These are phyloP conservation scores for Acidiella bohemica DNA, from an alignment of 495 filamentous ascomycete genomes.

Conservation along the genomic window DNA sequence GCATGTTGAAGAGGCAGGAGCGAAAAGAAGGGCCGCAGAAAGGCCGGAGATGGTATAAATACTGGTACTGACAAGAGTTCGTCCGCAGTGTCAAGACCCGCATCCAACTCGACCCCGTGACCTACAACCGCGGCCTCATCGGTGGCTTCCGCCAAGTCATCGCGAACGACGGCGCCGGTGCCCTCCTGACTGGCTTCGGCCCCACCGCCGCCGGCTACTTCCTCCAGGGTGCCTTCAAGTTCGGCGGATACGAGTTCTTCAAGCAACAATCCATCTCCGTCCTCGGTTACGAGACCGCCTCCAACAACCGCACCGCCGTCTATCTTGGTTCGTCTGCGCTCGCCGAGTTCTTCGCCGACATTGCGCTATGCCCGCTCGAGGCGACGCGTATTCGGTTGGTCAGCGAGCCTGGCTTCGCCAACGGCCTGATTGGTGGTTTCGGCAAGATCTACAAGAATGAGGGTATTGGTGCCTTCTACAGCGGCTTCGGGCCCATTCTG, in stretches of 20 bases:
- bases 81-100: slow-evolving; percentile 31
- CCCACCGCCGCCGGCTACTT: slow-evolving; percentile 34
- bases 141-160: slow-evolving; percentile 33
- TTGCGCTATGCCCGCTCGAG: slow-evolving; percentile 33
- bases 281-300: slow-evolving; percentile 32
- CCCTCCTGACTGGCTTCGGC: slow-evolving; percentile 30
- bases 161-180: slow-evolving; percentile 29
- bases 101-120: slow-evolving; percentile 34
- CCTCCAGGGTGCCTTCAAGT: slow-evolving; percentile 36
- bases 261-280: slow-evolving; percentile 33
- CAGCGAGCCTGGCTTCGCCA: slow-evolving; percentile 31
- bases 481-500: slow-evolving; percentile 34
- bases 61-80: not conserved
- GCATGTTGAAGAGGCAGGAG: not conserved
- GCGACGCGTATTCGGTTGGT: slow-evolving; percentile 33
- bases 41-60: slow-evolving; percentile 6
- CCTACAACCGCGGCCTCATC: slow-evolving; percentile 34
- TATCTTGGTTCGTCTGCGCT: slow-evolving; percentile 31
- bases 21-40: not conserved
- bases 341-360: slow-evolving; percentile 36
- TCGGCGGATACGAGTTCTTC: slow-evolving; percentile 37
- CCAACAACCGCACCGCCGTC: slow-evolving; percentile 32
- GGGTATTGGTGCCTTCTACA: slow-evolving; percentile 34
- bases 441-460: slow-evolving; percentile 30
- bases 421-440: slow-evolving; percentile 30